These are phyloP conservation scores for Umbellularia californica DNA, from an alignment of 164 flowering plant species.

Conservation along the genomic window DNA sequence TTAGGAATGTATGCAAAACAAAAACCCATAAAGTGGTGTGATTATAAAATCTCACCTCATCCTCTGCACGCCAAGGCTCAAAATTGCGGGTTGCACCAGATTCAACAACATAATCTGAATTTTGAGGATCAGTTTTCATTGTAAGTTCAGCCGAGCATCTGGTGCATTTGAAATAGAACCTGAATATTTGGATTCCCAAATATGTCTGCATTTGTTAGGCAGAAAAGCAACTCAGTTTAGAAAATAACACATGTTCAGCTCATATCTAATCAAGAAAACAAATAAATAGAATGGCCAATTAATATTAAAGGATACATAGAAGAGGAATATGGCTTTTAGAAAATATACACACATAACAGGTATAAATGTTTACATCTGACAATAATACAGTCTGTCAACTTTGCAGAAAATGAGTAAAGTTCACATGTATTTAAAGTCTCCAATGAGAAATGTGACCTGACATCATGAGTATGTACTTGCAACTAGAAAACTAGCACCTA, in stretches of 20 bases:
- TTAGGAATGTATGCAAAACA: background rate
- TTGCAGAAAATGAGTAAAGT: too few relatives aligned
- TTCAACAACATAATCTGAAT: constrained; percentile 88
- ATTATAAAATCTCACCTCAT: constrained; percentile 48
- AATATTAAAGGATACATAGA: background rate
- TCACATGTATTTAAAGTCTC: too few relatives aligned
- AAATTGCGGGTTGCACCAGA: constrained; percentile 85
- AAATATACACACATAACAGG: background rate
- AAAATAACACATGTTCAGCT: background rate
- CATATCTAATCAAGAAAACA: background rate
- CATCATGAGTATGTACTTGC: too few relatives aligned
- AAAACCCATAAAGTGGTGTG: background rate
- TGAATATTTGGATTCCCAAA: constrained; percentile 76
- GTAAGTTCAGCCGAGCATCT: constrained; percentile 87
- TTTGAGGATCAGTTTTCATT: constrained; percentile 90
- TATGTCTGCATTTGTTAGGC: constrained; percentile 52
- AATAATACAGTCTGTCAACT: too few relatives aligned
- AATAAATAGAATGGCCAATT: background rate
- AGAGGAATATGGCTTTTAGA: background rate
- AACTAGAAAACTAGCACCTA: too few relatives aligned
- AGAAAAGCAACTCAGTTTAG: background rate
- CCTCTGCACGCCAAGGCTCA: constrained; percentile 97
- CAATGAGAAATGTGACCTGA: too few relatives aligned
- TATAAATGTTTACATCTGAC: background rate
- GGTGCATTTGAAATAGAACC: constrained; percentile 93